Evolutionary conservation across 768 basidiomycete species (phyloP), one percentile per base, ranked within the genome.

Genomic region (Lentinula sp.): DNA sequence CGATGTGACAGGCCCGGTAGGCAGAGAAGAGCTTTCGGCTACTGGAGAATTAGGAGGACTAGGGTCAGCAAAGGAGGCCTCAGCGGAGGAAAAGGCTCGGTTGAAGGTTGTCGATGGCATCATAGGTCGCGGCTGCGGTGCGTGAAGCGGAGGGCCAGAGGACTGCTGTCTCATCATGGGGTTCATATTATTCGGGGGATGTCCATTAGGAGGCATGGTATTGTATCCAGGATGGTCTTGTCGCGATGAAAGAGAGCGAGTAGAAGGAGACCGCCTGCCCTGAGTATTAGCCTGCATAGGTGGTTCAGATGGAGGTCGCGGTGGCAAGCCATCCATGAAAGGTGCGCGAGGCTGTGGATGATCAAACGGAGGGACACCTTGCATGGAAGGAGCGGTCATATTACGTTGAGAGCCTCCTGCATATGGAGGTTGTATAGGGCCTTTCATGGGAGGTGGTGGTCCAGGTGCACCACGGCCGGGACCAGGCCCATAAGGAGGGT

Each of bases 41-140:
- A 83, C 78, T 2, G 94, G 96, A 6, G 93, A 95, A 43, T 84
- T 78, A 0, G 95, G 95, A 40, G 96, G 95, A 68, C 91, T 93
- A 35, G 87, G 85, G 60, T 87, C 87, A 51, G 81, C 79, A 63
- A 84, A 82, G 0, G 84, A 83, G 16, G 78, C 74, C 39, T 80
- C 80, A 11, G 73, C 74, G 67, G 87, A 85, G 32, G 78, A 74
- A 3, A 79, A 73, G 48, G 83, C 79, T 59, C 82, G 77, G 60
- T 76, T 77, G 56, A 81, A 65, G 63, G 85, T 82, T 23, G 83
- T 80, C 11, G 89, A 89, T 18, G 90, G 89, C 16, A 87, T 73
- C 62, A 89, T 65, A 1, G 84, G 76, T 32, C 84, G 83, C 10
- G 78, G 74, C 54, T 77, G 78, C 7, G 80, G 76, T 51, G 73